Conservation (phyloP, 2,329 filamentous ascomycete species). For the Fusarium abutilonis region DNA sequence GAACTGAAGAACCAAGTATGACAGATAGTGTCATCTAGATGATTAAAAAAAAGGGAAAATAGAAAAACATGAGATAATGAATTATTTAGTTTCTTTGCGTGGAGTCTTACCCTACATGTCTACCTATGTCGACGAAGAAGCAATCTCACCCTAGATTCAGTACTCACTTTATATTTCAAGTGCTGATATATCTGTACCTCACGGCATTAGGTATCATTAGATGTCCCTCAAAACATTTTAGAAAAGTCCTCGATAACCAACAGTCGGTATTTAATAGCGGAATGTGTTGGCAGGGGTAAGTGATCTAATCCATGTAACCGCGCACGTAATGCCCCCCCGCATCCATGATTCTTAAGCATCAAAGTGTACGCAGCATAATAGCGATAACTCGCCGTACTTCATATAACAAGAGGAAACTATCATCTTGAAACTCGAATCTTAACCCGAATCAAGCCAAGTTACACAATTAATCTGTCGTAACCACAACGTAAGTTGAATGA, state of each 20-base stretch:
- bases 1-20: slow-evolving; percentile 39
- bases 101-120: no score
- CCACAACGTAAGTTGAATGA: slow-evolving; percentile 13
- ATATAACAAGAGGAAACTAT: not conserved
- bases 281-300: not conserved
- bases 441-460: not conserved
- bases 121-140: no score
- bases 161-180: not conserved
- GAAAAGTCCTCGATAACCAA: no score
- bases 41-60: not conserved
- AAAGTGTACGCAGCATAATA: not conserved
- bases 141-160: not conserved
- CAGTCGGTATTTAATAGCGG: not conserved
- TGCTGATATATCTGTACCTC: not conserved
- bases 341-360: not conserved
- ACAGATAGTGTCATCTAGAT: slow-evolving; percentile 49
- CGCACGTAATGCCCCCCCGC: not conserved
- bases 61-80: slow-evolving; percentile 20
- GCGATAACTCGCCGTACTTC: not conserved
- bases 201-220: no score
- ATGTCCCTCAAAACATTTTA: no score
- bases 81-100: slow-evolving; percentile 16
- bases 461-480: not conserved
- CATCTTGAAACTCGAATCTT: not conserved
- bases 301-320: not conserved